A percentile compares a stretch with the other conserved stretches of the same genome.
phyloP scores from a whole-genome alignment of 768 basidiomycete species.

The Tylopilus plumbeoviolaceoides region DNA sequence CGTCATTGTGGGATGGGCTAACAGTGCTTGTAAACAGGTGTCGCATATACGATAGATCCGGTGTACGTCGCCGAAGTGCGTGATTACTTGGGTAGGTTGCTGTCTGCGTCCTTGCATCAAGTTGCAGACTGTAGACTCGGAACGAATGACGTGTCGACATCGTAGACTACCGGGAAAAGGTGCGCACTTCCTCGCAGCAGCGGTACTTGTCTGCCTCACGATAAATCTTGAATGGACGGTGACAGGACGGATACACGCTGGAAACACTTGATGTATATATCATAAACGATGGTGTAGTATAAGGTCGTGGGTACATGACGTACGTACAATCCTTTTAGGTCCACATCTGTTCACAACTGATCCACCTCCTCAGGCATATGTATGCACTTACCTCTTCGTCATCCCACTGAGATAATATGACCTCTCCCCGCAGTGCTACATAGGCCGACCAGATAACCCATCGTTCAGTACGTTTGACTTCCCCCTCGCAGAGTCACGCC shows the following conservation, averaged over 20 bases:
- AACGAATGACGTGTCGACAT: background rate
- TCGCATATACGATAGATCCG: constrained; percentile 87
- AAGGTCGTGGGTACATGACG: too few species aligned
- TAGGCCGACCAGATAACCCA: constrained; percentile 82
- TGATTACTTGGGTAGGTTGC: constrained; percentile 68
- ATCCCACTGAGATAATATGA: constrained; percentile 32
- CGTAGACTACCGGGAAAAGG: constrained; percentile 86
- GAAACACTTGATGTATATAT: constrained; percentile 74
- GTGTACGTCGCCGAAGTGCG: constrained; percentile 69
- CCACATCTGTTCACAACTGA: too few species aligned
- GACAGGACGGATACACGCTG: constrained; percentile 85
- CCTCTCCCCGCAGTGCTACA: constrained; percentile 41
- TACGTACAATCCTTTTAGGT: too few species aligned
- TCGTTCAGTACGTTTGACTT: constrained; percentile 64
- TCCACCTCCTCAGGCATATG: too few species aligned
- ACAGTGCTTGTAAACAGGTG: constrained; percentile 40
- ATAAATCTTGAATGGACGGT: too few species aligned
- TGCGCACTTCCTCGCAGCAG: constrained; percentile 20
- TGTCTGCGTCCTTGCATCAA: background rate
- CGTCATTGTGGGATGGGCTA: background rate
- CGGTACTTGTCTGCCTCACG: too few species aligned
- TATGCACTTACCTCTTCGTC: too few species aligned
- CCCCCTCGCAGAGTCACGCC: too few species aligned
- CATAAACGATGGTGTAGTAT: constrained; percentile 44
- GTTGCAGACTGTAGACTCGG: too few species aligned